Evolutionary conservation across 2,329 filamentous ascomycete species (phyloP).

Genomic region (Pseudogymnoascus sp.): DNA sequence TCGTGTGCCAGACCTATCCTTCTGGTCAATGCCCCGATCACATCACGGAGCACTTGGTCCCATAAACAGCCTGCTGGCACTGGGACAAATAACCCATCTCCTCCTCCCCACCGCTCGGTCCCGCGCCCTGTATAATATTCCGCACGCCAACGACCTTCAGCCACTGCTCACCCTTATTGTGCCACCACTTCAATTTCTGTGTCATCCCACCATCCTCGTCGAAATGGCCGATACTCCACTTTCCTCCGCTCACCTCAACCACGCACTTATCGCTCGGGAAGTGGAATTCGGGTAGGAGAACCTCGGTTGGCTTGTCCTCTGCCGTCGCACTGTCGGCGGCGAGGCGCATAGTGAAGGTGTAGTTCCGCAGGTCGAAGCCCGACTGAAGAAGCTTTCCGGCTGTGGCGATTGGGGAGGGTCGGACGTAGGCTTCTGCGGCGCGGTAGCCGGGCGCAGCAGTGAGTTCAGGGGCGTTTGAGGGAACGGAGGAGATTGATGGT

Average conservation of each 20-base stretch:
- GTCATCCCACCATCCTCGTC: conserved; percentile 61
- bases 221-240: conserved; percentile 76
- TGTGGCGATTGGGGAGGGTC: conserved; percentile 70
- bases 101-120: conserved; percentile 48
- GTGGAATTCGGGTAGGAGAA: conserved; percentile 87
- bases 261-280: conserved; percentile 68
- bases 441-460: conserved; percentile 67
- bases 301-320: conserved; percentile 64
- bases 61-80: conserved; percentile 34
- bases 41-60: conserved; percentile 42
- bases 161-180: conserved; percentile 73
- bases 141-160: conserved; percentile 68
- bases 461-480: conserved; percentile 47
- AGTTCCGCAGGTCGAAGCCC: conserved; percentile 75
- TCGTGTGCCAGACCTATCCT: background rate
- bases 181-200: conserved; percentile 87
- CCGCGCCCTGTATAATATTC: conserved; percentile 40
- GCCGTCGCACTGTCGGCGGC: conserved; percentile 50
- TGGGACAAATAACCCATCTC: conserved; percentile 74
- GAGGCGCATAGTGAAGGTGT: conserved; percentile 67
- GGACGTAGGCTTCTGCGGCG: conserved; percentile 86
- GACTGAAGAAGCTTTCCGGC: conserved; percentile 63
- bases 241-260: conserved; percentile 74
- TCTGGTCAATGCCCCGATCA: conserved; percentile 23
- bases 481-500: conserved; percentile 54